A percentile compares a stretch with the other conserved stretches of the same genome.
Conservation (phyloP, 2,329 filamentous ascomycete species). For the Alternaria rosae region DNA sequence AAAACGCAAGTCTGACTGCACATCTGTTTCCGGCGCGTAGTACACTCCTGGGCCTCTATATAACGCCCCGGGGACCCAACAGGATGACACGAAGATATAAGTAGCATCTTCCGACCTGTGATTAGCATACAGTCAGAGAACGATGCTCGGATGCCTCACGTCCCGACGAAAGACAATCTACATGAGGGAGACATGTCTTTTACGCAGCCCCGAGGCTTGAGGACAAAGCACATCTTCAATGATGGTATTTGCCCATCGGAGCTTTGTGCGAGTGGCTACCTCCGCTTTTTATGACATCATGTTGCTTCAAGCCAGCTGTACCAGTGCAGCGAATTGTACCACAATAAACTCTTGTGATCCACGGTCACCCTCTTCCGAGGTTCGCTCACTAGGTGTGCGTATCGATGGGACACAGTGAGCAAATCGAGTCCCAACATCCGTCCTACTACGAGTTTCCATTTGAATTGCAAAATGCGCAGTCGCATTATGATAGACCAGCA, state of each 20-base stretch:
- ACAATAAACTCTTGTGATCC: not conserved
- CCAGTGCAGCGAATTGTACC: not conserved
- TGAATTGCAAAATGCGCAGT: not conserved
- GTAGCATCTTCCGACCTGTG: not conserved
- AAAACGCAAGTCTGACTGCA: slow-evolving; percentile 1
- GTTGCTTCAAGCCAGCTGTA: not conserved
- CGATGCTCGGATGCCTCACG: not conserved
- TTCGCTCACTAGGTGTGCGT: not conserved
- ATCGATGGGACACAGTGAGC: not conserved
- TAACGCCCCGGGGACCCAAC: not conserved
- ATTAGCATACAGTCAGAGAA: not conserved
- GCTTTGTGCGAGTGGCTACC: not conserved
- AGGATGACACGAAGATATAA: not conserved
- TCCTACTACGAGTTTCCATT: not conserved
- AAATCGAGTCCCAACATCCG: not conserved
- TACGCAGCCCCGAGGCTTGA: not conserved
- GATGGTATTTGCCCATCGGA: not conserved
- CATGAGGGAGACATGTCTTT: not conserved
- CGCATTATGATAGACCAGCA: not conserved
- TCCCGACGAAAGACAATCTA: not conserved
- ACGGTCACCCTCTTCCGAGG: not conserved
- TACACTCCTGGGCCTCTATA: not conserved
- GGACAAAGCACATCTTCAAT: not conserved
- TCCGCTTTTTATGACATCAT: not conserved
- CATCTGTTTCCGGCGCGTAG: not conserved